A percentile compares a stretch with the other conserved stretches of the same genome.
Evolutionary conservation across 2,329 filamentous ascomycete species (phyloP).

Genomic region (Cytospora mali): DNA sequence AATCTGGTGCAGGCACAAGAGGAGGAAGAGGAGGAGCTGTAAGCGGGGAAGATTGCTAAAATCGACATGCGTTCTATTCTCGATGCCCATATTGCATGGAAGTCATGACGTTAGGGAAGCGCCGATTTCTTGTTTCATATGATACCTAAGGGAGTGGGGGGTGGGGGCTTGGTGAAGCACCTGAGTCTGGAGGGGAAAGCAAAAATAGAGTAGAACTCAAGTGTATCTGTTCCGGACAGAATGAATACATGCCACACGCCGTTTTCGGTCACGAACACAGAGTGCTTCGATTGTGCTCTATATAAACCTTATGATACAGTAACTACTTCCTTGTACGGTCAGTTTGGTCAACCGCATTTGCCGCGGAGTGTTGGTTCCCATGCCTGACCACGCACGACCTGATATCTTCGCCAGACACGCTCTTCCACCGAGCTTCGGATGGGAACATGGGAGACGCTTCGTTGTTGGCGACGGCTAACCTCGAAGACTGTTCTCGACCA

Average conservation of each 20-base stretch:
- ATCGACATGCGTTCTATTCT: conserved; percentile 14
- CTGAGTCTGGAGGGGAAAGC: conserved; percentile 1
- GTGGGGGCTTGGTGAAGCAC: background rate
- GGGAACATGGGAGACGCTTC: background rate
- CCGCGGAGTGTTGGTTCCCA: background rate
- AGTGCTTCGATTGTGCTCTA: background rate
- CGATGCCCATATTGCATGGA: conserved; percentile 12
- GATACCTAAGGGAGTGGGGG: conserved; percentile 27
- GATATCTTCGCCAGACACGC: background rate
- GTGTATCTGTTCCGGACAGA: conserved; percentile 3
- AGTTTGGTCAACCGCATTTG: background rate
- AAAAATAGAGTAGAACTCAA: conserved; percentile 13
- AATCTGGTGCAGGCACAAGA: background rate
- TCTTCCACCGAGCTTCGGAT: background rate
- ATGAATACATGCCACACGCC: conserved; percentile 19
- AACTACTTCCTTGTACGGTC: background rate
- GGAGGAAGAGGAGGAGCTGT: conserved; percentile 19
- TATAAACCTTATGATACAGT: background rate
- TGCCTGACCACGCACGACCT: background rate
- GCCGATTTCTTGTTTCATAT: conserved; percentile 23
- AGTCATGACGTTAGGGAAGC: conserved; percentile 18
- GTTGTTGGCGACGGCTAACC: background rate
- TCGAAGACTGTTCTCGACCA: background rate
- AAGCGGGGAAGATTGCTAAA: background rate
- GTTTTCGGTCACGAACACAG: background rate